These are phyloP conservation scores for Septoria petroselini DNA, from an alignment of 2,329 filamentous ascomycete genomes.

Conservation along the genomic window DNA sequence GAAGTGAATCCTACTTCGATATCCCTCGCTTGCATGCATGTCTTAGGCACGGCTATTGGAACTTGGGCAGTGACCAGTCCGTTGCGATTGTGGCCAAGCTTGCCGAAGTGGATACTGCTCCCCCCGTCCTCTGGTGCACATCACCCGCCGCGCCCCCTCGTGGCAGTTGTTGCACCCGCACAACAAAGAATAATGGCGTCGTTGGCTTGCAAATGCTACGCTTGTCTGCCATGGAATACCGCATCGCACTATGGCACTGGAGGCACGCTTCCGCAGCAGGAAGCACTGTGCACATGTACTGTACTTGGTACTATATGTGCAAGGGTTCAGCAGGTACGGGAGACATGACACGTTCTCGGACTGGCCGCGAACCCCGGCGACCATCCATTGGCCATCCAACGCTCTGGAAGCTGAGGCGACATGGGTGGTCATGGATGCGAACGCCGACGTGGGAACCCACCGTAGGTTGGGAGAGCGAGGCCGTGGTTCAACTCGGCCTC, in stretches of 20 bases:
- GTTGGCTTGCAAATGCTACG: neutral
- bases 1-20: no score
- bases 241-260: no score
- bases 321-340: slow-evolving; percentile 19
- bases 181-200: no score
- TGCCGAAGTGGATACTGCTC: slow-evolving; percentile 5
- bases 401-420: slow-evolving; percentile 11
- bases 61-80: slow-evolving; percentile 4
- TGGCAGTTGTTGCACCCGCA: slow-evolving; percentile 7
- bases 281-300: no score
- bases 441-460: slow-evolving; percentile 14
- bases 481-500: slow-evolving; percentile 3
- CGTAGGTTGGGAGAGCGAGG: slow-evolving; percentile 11
- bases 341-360: slow-evolving; percentile 11
- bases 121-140: slow-evolving; percentile 4
- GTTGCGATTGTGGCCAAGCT: slow-evolving; percentile 10
- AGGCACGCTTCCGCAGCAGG: no score
- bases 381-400: slow-evolving; percentile 10
- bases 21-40: neutral
- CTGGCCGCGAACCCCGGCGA: slow-evolving; percentile 3
- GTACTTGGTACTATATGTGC: slow-evolving; percentile 11
- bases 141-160: slow-evolving; percentile 9
- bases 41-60: neutral
- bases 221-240: no score
- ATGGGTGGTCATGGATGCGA: slow-evolving; percentile 4